Percentiles rank a stretch among this genome's conserved stretches.
phyloP scores from a whole-genome alignment of 108 stramenopile genomes.

The Schizochytrium sp. region DNA sequence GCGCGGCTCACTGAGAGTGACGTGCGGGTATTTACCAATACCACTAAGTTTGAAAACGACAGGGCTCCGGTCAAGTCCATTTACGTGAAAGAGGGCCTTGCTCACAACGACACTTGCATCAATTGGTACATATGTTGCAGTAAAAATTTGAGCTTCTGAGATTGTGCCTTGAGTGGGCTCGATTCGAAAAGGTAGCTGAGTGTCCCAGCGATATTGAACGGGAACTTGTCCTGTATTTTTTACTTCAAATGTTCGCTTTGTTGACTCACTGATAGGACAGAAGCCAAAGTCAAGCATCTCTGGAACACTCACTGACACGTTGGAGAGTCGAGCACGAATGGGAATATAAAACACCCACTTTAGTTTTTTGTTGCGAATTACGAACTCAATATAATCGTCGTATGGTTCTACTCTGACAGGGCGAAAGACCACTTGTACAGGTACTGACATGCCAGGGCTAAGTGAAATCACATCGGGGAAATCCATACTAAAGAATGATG shows the following conservation, averaged over 20 bases:
- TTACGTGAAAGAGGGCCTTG: constrained; percentile 69
- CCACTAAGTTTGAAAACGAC: constrained; percentile 61
- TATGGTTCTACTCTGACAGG: constrained; percentile 74
- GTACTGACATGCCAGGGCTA: constrained; percentile 68
- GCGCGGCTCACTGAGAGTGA: constrained; percentile 65
- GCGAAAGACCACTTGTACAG: constrained; percentile 76
- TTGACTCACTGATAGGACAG: constrained; percentile 68
- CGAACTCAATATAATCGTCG: constrained; percentile 75
- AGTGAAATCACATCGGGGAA: constrained; percentile 76
- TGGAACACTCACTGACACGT: constrained; percentile 67
- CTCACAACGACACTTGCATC: constrained; percentile 73
- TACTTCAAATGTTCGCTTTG: constrained; percentile 63
- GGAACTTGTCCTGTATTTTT: constrained; percentile 75
- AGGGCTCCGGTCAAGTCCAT: constrained; percentile 61
- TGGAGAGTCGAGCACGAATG: constrained; percentile 71
- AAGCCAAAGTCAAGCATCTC: constrained; percentile 73
- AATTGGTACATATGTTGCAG: constrained; percentile 62
- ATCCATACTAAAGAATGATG: constrained; percentile 76
- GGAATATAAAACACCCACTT: constrained; percentile 75
- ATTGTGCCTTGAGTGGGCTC: constrained; percentile 69
- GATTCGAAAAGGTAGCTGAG: constrained; percentile 72
- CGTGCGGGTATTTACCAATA: constrained; percentile 71
- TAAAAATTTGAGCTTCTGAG: constrained; percentile 65
- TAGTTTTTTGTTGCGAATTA: constrained; percentile 66
- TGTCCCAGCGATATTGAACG: constrained; percentile 72